phyloP scores from a whole-genome alignment of 2,329 filamentous ascomycete genomes.

The Helicocarpus griseus region DNA sequence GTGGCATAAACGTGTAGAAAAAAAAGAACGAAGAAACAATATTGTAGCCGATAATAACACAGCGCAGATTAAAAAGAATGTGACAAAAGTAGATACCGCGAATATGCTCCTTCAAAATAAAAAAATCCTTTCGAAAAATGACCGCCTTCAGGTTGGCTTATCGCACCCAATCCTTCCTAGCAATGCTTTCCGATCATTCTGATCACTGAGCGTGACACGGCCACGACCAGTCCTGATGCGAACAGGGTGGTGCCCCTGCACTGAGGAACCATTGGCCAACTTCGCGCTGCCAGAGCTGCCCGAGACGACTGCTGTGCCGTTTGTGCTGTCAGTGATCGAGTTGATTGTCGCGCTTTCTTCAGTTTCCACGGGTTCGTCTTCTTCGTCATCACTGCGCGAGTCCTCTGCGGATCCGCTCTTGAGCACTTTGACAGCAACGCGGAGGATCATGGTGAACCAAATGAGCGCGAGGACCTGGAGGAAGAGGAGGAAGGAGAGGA shows the following conservation, averaged over 20 bases:
- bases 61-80: background rate
- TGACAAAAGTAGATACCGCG: background rate
- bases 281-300: constrained; percentile 23
- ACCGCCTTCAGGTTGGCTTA: constrained; percentile 14
- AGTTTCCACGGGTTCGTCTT: constrained; percentile 49
- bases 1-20: background rate
- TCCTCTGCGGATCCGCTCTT: constrained; percentile 70
- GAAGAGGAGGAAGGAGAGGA: constrained; percentile 65
- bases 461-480: constrained; percentile 71
- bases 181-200: constrained; percentile 29
- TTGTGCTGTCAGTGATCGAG: constrained; percentile 16
- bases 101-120: background rate
- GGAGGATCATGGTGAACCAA: constrained; percentile 85
- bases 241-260: constrained; percentile 13
- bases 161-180: constrained; percentile 25
- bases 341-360: background rate
- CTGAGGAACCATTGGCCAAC: too few species aligned
- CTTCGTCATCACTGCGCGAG: constrained; percentile 76
- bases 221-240: constrained; percentile 27
- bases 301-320: constrained; percentile 17
- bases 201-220: constrained; percentile 29
- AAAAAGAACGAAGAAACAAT: background rate
- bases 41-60: background rate
- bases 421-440: constrained; percentile 71
- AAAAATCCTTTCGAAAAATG: background rate